Conservation (phyloP, 148 eudicot species). For the Fagopyrum homotropicum region DNA sequence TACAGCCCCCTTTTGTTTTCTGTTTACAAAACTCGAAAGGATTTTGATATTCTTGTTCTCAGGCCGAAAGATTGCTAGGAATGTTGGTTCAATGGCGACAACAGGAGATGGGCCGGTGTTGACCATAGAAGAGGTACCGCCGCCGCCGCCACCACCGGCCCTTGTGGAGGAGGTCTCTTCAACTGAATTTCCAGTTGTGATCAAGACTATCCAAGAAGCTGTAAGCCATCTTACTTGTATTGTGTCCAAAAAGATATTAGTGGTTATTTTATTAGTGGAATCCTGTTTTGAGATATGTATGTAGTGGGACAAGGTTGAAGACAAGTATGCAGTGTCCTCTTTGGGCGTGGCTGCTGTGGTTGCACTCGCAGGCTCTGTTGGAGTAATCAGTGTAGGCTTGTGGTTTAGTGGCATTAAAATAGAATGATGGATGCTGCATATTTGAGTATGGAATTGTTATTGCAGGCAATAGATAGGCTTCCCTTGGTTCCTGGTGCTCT, state of each 20-base stretch:
- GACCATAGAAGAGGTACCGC: conserved; percentile 10
- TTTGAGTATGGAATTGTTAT: not conserved
- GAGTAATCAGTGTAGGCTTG: conserved; percentile 59
- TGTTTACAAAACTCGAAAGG: not conserved
- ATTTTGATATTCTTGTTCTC: not conserved
- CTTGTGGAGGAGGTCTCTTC: conserved; percentile 22
- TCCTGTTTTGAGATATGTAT: not conserved
- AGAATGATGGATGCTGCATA: not conserved
- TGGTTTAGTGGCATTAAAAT: not conserved
- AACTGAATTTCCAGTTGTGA: conserved; percentile 52
- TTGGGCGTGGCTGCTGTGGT: conserved; percentile 62
- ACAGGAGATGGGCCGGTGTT: conserved; percentile 57
- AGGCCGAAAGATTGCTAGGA: conserved; percentile 72
- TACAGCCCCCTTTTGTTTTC: not conserved
- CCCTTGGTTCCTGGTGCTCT: conserved; percentile 80
- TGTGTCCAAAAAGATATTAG: not conserved
- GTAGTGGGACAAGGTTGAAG: conserved; percentile 97
- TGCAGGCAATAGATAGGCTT: conserved; percentile 88
- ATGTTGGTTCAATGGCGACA: conserved; percentile 68
- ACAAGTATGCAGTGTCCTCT: conserved; percentile 85
- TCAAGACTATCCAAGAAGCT: conserved; percentile 56
- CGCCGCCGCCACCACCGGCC: not conserved
- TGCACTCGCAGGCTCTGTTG: conserved; percentile 55
- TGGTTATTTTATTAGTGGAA: not conserved
- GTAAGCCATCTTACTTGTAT: conserved; percentile 28